phyloP scores from a whole-genome alignment of 495 filamentous ascomycete genomes.

The Penicillium arizonense region DNA sequence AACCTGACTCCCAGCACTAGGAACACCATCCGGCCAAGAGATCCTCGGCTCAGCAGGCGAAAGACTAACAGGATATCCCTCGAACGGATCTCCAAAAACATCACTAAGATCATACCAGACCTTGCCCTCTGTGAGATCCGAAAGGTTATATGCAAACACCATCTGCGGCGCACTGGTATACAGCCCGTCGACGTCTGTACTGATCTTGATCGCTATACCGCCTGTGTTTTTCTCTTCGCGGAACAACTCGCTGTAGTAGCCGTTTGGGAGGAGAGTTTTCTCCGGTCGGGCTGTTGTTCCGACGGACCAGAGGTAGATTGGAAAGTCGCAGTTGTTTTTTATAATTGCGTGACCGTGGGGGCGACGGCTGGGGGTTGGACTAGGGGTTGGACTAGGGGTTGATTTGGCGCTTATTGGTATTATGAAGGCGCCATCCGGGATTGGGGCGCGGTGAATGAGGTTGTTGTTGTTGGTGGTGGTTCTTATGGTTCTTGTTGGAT shows the following conservation, averaged over 20 bases:
- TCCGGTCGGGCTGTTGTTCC: slow-evolving; percentile 32
- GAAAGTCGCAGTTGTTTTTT: slow-evolving; percentile 44
- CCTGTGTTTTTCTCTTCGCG: slow-evolving; percentile 44
- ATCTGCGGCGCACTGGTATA: slow-evolving; percentile 49
- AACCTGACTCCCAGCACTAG: slow-evolving; percentile 50
- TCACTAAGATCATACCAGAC: slow-evolving; percentile 60
- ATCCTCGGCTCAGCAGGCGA: slow-evolving; percentile 38
- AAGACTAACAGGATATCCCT: slow-evolving; percentile 40
- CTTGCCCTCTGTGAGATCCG: slow-evolving; percentile 18
- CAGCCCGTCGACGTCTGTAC: slow-evolving; percentile 43
- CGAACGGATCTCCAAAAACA: slow-evolving; percentile 57
- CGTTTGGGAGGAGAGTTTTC: slow-evolving; percentile 18
- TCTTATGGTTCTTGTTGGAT: slow-evolving; percentile 1
- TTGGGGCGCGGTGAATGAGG: not conserved
- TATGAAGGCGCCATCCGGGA: slow-evolving; percentile 8
- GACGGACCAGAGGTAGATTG: slow-evolving; percentile 58
- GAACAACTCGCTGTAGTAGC: slow-evolving; percentile 41
- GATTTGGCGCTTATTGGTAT: not conserved
- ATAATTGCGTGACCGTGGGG: slow-evolving; percentile 47
- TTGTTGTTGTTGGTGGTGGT: not conserved
- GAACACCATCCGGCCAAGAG: slow-evolving; percentile 48
- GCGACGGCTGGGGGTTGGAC: slow-evolving; percentile 1
- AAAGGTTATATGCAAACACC: slow-evolving; percentile 54
- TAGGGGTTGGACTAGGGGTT: slow-evolving; percentile 3
- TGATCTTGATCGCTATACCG: slow-evolving; percentile 57